Percentiles rank a stretch among this genome's conserved stretches.
Evolutionary conservation across 768 basidiomycete species (phyloP).

Genomic region (Lactarius pseudohatsudake): DNA sequence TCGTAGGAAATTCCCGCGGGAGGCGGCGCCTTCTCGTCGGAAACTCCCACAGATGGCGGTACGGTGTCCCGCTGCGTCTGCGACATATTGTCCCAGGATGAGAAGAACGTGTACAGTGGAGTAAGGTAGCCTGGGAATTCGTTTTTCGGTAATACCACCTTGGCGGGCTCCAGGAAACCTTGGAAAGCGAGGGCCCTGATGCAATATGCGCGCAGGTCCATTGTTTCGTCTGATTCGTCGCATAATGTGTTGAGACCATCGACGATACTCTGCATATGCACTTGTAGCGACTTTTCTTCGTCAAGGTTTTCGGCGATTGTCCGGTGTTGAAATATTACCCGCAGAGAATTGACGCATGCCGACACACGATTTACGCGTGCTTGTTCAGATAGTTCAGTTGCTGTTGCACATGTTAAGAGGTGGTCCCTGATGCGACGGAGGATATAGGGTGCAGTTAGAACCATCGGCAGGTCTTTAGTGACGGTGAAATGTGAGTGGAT

Average conservation of each 20-base stretch:
- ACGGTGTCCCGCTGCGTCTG: background rate
- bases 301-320: background rate
- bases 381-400: slow-evolving; percentile 7
- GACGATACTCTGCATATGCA: background rate
- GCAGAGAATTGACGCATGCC: slow-evolving; percentile 9
- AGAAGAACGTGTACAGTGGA: too few relatives aligned
- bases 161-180: background rate
- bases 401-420: slow-evolving; percentile 14
- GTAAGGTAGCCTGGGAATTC: too few relatives aligned
- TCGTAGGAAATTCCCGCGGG: too few relatives aligned
- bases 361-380: slow-evolving; percentile 1
- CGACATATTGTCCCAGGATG: too few relatives aligned
- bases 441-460: background rate
- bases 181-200: slow-evolving; percentile 10
- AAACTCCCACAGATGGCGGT: too few relatives aligned
- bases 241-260: background rate
- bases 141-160: too few relatives aligned
- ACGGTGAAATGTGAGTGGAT: slow-evolving; percentile 5
- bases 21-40: background rate
- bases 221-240: too few relatives aligned
- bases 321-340: background rate
- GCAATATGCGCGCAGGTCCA: slow-evolving; percentile 13
- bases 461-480: background rate
- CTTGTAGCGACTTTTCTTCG: background rate
- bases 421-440: slow-evolving; percentile 11